A percentile compares a stretch with the other conserved stretches of the same genome.
Evolutionary conservation across 2,329 filamentous ascomycete species (phyloP).

Genomic region (Malbranchea cinnamomea): DNA sequence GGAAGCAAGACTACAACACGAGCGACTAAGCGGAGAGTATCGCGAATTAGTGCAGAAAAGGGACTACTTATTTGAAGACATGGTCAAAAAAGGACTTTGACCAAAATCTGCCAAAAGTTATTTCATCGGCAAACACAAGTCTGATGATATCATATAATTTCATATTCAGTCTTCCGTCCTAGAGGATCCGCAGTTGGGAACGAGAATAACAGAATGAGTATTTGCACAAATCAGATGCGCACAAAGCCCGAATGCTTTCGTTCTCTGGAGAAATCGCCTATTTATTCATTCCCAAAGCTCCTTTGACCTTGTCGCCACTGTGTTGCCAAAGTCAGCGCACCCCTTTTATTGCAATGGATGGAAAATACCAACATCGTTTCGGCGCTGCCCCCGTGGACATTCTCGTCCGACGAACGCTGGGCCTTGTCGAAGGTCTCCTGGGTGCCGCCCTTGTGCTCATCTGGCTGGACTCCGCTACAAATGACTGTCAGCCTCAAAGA

Average conservation of each 20-base stretch:
- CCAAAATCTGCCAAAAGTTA: no score
- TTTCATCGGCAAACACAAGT: constrained; percentile 3
- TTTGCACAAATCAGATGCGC: background rate
- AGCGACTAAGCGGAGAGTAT: constrained; percentile 50
- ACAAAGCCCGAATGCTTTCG: background rate
- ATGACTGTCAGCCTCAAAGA: constrained; percentile 1
- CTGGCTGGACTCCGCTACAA: constrained; percentile 32
- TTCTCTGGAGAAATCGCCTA: no score
- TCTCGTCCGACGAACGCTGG: constrained; percentile 31
- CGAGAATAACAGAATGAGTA: no score
- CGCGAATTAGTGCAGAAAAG: constrained; percentile 45
- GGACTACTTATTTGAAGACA: constrained; percentile 59
- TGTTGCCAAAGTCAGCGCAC: background rate
- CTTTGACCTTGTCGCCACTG: constrained; percentile 31
- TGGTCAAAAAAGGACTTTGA: constrained; percentile 44
- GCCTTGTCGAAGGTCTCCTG: constrained; percentile 39
- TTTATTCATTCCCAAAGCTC: constrained; percentile 23
- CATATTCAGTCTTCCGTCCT: constrained; percentile 1
- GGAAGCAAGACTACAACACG: constrained; percentile 55
- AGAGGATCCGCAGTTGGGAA: no score
- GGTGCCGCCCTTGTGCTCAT: constrained; percentile 38
- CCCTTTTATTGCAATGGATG: background rate
- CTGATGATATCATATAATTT: constrained; percentile 4
- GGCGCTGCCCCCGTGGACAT: constrained; percentile 22
- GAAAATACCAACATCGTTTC: constrained; percentile 24